Conservation (phyloP, 768 basidiomycete genomes). For the Leccinum rimulosum region DNA sequence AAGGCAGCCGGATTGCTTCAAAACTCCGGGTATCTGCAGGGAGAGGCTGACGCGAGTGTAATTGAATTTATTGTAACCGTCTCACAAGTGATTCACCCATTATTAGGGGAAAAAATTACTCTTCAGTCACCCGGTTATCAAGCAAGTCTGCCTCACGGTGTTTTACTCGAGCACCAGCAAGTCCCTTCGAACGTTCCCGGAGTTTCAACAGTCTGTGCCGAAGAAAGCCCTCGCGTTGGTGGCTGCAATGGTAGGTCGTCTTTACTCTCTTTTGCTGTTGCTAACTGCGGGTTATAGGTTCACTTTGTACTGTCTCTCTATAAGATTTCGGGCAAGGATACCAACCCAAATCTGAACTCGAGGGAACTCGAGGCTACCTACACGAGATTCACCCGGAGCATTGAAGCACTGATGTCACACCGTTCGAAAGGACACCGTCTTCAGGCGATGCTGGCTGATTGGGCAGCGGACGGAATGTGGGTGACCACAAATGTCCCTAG, state of each 20-base stretch:
- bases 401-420: no score
- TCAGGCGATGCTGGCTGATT: no score
- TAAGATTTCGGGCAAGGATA: no score
- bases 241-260: not conserved
- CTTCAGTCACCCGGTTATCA: not conserved
- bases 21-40: not conserved
- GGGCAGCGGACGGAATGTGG: no score
- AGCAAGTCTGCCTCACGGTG: not conserved
- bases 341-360: no score
- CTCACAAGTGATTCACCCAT: not conserved
- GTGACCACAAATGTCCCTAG: no score
- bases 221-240: not conserved
- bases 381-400: no score
- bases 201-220: not conserved
- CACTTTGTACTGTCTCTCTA: no score
- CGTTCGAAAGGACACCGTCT: no score
- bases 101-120: not conserved
- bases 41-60: not conserved
- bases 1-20: not conserved
- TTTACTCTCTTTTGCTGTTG: no score
- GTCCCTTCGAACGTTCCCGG: not conserved
- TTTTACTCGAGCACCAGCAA: not conserved
- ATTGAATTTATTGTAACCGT: not conserved
- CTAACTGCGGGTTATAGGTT: no score
- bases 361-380: no score